phyloP scores from a whole-genome alignment of 108 stramenopile species.

The Pseudonitzschia multiseries region DNA sequence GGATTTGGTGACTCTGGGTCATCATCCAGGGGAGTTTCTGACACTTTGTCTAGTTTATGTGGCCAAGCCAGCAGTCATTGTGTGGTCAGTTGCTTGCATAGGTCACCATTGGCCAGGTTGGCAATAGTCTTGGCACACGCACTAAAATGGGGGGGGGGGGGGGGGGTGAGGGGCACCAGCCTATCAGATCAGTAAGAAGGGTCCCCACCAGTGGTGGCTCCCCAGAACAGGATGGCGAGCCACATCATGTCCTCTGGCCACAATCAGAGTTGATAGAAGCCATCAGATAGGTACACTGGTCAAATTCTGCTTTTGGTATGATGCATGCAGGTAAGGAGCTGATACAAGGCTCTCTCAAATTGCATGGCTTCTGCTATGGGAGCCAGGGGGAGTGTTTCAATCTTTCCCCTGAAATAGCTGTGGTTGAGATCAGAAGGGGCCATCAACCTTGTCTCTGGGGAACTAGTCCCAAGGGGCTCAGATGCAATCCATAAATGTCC shows the following conservation, averaged over 20 bases:
- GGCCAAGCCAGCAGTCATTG: too few relatives aligned
- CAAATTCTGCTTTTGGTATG: constrained; percentile 11
- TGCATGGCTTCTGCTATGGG: constrained; percentile 38
- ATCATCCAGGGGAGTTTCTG: too few relatives aligned
- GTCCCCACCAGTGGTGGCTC: not conserved
- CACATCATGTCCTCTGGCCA: constrained; percentile 22
- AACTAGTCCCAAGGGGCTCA: too few relatives aligned
- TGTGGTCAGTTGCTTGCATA: not conserved
- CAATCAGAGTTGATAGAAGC: constrained; percentile 36
- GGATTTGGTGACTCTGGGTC: too few relatives aligned
- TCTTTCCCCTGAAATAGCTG: too few relatives aligned
- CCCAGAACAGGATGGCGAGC: constrained; percentile 34
- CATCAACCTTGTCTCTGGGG: too few relatives aligned
- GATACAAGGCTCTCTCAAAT: constrained; percentile 36
- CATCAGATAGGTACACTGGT: constrained; percentile 31
- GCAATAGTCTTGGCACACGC: not conserved
- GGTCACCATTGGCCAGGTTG: constrained; percentile 10
- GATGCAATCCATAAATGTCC: too few relatives aligned
- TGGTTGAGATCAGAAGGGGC: too few relatives aligned
- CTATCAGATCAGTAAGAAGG: too few relatives aligned
- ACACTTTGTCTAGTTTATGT: too few relatives aligned
- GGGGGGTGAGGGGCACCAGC: too few relatives aligned
- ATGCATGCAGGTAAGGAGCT: constrained; percentile 17
- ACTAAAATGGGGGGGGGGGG: too few relatives aligned
- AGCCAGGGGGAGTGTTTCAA: constrained; percentile 24